Percentiles rank a stretch among this genome's conserved stretches.
These are phyloP conservation scores for Fusarium anthophilum DNA, from an alignment of 2,329 filamentous ascomycete species.

Conservation along the genomic window DNA sequence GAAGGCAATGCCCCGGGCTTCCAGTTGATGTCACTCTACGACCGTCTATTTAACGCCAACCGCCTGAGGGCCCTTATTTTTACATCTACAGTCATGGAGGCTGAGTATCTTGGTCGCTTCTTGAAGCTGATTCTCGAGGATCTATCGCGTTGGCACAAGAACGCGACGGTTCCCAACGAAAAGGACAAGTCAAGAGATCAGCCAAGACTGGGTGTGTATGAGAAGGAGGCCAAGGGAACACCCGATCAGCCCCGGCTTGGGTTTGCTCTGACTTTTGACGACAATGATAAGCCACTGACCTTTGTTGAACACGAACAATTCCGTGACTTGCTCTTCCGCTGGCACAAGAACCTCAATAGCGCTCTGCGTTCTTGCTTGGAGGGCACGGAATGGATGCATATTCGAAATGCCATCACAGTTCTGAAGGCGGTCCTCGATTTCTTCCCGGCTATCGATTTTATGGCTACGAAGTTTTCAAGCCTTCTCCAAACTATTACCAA, in stretches of 20 bases:
- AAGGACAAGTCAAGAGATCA: constrained; percentile 53
- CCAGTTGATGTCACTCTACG: constrained; percentile 83
- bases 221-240: constrained; percentile 74
- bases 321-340: constrained; percentile 84
- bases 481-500: constrained; percentile 73
- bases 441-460: constrained; percentile 91
- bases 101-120: constrained; percentile 92
- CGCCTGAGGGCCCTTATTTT: constrained; percentile 85
- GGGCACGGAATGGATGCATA: constrained; percentile 94
- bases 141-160: constrained; percentile 83
- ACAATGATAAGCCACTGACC: constrained; percentile 70
- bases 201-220: constrained; percentile 77
- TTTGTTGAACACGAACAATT: constrained; percentile 89
- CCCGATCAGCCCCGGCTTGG: constrained; percentile 72
- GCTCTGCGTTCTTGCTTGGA: constrained; percentile 85
- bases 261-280: constrained; percentile 78
- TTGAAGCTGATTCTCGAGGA: constrained; percentile 84
- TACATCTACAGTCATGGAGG: constrained; percentile 87
- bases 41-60: constrained; percentile 85
- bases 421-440: constrained; percentile 81
- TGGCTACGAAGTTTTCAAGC: constrained; percentile 74
- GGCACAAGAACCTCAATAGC: constrained; percentile 84
- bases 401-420: constrained; percentile 92
- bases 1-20: constrained; percentile 86
- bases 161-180: constrained; percentile 64